phyloP scores from a whole-genome alignment of 2,329 filamentous ascomycete genomes.

The Trichothecium sympodiale region DNA sequence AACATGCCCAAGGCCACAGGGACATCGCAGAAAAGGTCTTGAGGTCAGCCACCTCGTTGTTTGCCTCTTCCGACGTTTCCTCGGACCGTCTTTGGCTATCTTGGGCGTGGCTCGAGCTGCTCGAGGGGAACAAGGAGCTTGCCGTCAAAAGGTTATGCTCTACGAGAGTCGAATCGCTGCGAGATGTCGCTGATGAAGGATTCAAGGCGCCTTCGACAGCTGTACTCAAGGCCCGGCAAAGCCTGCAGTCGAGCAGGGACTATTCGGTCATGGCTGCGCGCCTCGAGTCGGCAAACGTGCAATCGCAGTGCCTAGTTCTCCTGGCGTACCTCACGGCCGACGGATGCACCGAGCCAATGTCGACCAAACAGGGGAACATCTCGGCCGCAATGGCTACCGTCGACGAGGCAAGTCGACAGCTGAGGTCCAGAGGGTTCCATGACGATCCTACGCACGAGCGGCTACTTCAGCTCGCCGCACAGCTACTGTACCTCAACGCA shows the following conservation, averaged over 20 bases:
- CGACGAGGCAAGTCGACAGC: slow-evolving; percentile 28
- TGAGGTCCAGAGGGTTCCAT: slow-evolving; percentile 24
- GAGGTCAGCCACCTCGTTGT: slow-evolving; percentile 43
- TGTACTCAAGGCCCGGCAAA: slow-evolving; percentile 42
- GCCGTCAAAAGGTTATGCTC: slow-evolving; percentile 30
- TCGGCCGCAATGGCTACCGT: slow-evolving; percentile 33
- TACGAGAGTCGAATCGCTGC: slow-evolving; percentile 19
- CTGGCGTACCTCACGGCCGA: slow-evolving; percentile 51
- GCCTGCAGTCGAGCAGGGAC: slow-evolving; percentile 42
- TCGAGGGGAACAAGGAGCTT: slow-evolving; percentile 17
- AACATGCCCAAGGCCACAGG: slow-evolving; percentile 45
- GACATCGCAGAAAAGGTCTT: slow-evolving; percentile 55
- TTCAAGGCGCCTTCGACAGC: slow-evolving; percentile 19
- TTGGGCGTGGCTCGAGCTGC: slow-evolving; percentile 59
- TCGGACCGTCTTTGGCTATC: slow-evolving; percentile 22
- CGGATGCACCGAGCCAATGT: slow-evolving; percentile 30
- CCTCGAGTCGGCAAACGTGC: slow-evolving; percentile 35
- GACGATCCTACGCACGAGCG: slow-evolving; percentile 40
- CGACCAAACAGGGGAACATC: slow-evolving; percentile 42
- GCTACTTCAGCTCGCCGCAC: slow-evolving; percentile 57
- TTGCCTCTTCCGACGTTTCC: slow-evolving; percentile 1
- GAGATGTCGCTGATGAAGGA: slow-evolving; percentile 4
- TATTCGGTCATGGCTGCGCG: slow-evolving; percentile 41
- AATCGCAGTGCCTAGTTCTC: slow-evolving; percentile 52
- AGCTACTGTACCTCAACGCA: slow-evolving; percentile 56